Evolutionary conservation across 371 early-diverging fungal species (phyloP), one percentile per base, ranked within the genome.

Genomic region (Rhizomucor pusillus): DNA sequence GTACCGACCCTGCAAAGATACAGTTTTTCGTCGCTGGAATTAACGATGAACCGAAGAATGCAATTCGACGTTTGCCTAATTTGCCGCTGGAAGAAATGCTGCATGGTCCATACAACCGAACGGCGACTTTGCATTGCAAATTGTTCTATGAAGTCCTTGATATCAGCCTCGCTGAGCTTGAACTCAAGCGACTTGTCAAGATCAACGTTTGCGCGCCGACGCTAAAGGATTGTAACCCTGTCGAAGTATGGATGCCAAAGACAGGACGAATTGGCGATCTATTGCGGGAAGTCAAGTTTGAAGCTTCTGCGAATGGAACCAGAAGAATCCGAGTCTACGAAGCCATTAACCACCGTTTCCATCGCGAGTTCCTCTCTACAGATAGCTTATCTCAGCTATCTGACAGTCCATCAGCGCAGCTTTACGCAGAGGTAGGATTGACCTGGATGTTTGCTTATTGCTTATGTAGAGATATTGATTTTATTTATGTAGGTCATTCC

Each of bases 91-190:
- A 47, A 35, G 61, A 63, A 13, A 58, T 73, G 23, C 45, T 57
- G n/a, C 52, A 61, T 22, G 47, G 18, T 20, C 18, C 25, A 20
- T 25, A 48, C 64, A 3, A 24, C 19, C 0, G 64, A 64, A 34
- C 5, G 56, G 56, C 35, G 37, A 19, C 16, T 19, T 59, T 1
- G 56, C 54, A 24, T 49, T 1, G 56, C 71, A 24, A 60, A 47
- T n/a, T 93, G 9, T 85, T 72, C 58, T 95, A 92, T 63, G 94
- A 95, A 55, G 71, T 89, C 22, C 57, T 92, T 51, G 88, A 90
- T 23, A 70, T 91, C 18, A 75, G 79, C 29, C 74, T 93, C 20
- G 65, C 71, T 9, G 92, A 95, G 62, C 67, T 92, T 19, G 93
- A 93, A 55, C 79, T 65, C 45, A 90, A 91, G 63, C 77, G 81